phyloP scores from a whole-genome alignment of 352 stramenopile genomes.

The Peronospora farinosa region DNA sequence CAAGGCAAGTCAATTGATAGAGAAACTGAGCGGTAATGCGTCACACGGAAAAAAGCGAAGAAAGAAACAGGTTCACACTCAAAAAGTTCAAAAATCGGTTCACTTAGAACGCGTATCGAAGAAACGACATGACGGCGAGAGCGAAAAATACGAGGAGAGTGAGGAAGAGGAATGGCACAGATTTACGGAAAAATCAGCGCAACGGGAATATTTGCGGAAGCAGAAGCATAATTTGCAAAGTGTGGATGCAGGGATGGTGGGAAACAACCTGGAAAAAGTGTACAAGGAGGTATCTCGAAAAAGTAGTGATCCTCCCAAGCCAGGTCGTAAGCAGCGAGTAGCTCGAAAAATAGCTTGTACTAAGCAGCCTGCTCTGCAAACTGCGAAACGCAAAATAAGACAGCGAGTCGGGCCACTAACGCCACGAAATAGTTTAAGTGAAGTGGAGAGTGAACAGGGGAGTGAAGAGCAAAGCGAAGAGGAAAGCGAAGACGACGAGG shows the following conservation, averaged over 20 bases:
- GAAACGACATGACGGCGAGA: conserved; percentile 6
- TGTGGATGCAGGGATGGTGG: neutral
- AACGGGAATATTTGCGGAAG: conserved; percentile 7
- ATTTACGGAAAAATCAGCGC: conserved; percentile 16
- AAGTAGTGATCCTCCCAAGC: neutral
- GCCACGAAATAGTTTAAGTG: conserved; percentile 16
- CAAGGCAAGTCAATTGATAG: conserved; percentile 1
- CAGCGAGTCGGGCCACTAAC: neutral
- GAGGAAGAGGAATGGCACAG: conserved; percentile 14
- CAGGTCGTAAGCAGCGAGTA: conserved; percentile 2
- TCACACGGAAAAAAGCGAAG: conserved; percentile 11
- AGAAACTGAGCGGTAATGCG: conserved; percentile 4
- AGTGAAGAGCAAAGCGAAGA: conserved; percentile 12
- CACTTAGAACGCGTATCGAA: neutral
- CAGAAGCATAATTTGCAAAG: conserved; percentile 5
- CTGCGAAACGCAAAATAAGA: neutral
- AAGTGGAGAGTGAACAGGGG: conserved; percentile 10
- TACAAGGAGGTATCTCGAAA: neutral
- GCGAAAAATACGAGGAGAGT: conserved; percentile 11
- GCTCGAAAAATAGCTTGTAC: conserved; percentile 9
- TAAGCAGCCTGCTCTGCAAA: neutral
- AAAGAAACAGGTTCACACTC: neutral
- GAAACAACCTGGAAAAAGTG: neutral
- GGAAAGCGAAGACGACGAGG: conserved; percentile 10
- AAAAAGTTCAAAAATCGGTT: conserved; percentile 14